These are phyloP conservation scores for Ceratonia siliqua DNA, from an alignment of 306 rosid species.

Conservation along the genomic window DNA sequence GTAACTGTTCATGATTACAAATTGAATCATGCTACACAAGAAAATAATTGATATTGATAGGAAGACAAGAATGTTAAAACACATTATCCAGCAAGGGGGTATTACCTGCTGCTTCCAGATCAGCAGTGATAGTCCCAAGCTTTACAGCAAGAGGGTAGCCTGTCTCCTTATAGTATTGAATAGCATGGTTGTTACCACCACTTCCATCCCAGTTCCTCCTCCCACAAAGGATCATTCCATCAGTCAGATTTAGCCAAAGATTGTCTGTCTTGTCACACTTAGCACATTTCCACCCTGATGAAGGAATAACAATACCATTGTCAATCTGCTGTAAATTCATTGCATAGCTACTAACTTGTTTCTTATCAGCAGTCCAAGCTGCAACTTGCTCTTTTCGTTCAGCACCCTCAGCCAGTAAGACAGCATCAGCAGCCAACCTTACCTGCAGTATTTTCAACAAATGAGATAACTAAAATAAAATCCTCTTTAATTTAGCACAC, in stretches of 20 bases:
- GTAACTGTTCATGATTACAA: not conserved
- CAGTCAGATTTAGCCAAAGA: constrained; percentile 94
- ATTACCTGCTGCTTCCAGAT: constrained; percentile 96
- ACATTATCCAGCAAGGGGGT: constrained; percentile 23
- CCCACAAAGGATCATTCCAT: constrained; percentile 90
- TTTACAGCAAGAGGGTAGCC: constrained; percentile 92
- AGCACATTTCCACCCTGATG: constrained; percentile 88
- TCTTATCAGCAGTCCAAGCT: constrained; percentile 90
- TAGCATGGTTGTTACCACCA: constrained; percentile 95
- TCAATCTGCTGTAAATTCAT: constrained; percentile 71
- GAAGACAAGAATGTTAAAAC: constrained; percentile 9
- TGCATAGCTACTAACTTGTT: constrained; percentile 67
- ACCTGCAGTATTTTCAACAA: constrained; percentile 54
- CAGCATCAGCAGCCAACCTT: constrained; percentile 82
- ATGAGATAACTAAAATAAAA: constrained; percentile 13
- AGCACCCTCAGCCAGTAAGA: constrained; percentile 75
- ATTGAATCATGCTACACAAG: not conserved
- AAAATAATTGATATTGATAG: not conserved
- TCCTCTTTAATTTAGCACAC: constrained; percentile 1
- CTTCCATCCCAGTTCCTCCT: constrained; percentile 93
- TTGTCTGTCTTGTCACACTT: constrained; percentile 90
- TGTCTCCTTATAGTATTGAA: constrained; percentile 78
- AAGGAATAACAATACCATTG: constrained; percentile 80
- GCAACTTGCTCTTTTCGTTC: constrained; percentile 87
- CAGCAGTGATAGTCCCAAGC: constrained; percentile 95